Base-by-base conservation (phyloP, 2,329 filamentous ascomycete species). In the Pseudocercospora fuligena region DNA sequence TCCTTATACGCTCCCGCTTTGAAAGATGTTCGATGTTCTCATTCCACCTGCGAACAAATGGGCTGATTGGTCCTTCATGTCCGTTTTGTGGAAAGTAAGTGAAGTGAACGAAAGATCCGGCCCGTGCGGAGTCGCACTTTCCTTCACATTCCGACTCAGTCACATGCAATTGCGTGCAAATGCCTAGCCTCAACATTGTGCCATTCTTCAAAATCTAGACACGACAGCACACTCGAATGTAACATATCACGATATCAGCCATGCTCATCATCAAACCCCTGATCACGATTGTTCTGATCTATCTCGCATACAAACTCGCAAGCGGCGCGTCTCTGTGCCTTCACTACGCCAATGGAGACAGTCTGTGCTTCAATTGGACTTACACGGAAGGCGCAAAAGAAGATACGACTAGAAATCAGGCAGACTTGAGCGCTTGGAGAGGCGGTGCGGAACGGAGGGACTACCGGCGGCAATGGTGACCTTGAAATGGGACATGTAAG, bases 251-350 rank as follows among this genome's bases (percentile, higher is more conserved):
- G 40, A 46, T 5, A 49, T 23, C 11, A 19, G 21, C 21, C 46
- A 49, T 21, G 21, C n/a, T 5, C 3, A 3, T 23, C 14, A 1
- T 49, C 46, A 23, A 23, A 6, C 6, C n/a, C 46, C 3, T 14
- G 6, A 19, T 49, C 46, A 23, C 12, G n/a, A 23, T 49, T 8
- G 9, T 5, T 19, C n/a, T 49, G 11, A 8, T 49, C 21, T 49
- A 49, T 23, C 1, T 23, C 7, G 46, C 46, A 23, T 57, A 57
- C 54, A 6, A 57, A 23, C 27, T 57, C 27, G 19, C 23, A 6
- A 27, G 27, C n/a, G 60, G 60, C 25, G 46, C 60, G 14, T 61
- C 60, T 9, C 3, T 61, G 12, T 61, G 60, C 27, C 60, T 61
- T 25, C 60, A 61, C 29, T 61, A 33, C 16, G 40, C 25, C 23